Percentiles rank a stretch among this genome's conserved stretches.
Evolutionary conservation across 2,329 filamentous ascomycete species (phyloP).

Genomic region (Botrytis squamosa): DNA sequence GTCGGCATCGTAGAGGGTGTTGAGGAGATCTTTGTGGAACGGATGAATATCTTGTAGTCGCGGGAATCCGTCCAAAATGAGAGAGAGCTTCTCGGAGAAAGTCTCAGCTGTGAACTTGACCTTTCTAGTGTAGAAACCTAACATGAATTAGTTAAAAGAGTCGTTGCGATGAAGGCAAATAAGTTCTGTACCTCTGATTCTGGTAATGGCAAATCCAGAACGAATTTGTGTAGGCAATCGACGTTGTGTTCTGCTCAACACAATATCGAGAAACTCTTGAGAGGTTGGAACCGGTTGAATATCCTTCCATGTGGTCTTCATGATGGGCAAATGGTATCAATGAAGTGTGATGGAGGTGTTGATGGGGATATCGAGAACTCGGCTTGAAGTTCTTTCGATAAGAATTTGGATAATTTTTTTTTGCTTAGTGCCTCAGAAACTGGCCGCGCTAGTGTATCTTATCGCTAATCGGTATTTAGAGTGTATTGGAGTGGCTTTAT

Average conservation of each 20-base stretch:
- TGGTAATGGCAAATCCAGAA: slow-evolving; percentile 90
- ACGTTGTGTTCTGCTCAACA: slow-evolving; percentile 88
- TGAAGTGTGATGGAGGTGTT: slow-evolving; percentile 2
- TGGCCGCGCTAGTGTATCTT: slow-evolving; percentile 19
- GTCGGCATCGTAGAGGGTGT: slow-evolving; percentile 98
- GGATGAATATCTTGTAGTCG: slow-evolving; percentile 92
- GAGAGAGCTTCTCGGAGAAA: slow-evolving; percentile 87
- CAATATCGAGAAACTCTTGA: slow-evolving; percentile 97
- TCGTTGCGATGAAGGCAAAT: slow-evolving; percentile 16
- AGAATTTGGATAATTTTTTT: slow-evolving; percentile 24
- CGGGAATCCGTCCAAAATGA: slow-evolving; percentile 91
- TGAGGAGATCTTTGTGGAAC: slow-evolving; percentile 82
- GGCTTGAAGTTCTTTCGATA: slow-evolving; percentile 22
- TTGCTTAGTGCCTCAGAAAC: slow-evolving; percentile 18
- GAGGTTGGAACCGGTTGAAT: slow-evolving; percentile 87
- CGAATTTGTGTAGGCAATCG: slow-evolving; percentile 94
- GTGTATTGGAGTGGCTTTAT: not conserved
- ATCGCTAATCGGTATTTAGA: slow-evolving; percentile 19
- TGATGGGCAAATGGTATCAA: slow-evolving; percentile 41
- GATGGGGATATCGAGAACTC: slow-evolving; percentile 19
- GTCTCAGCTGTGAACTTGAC: slow-evolving; percentile 98
- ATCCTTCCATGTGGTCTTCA: slow-evolving; percentile 69
- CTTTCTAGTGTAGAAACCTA: slow-evolving; percentile 92
- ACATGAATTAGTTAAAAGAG: slow-evolving; percentile 20
- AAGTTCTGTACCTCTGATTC: slow-evolving; percentile 64